Evolutionary conservation across 83 land plant species (phyloP).

Genomic region (Thuja plicata): DNA sequence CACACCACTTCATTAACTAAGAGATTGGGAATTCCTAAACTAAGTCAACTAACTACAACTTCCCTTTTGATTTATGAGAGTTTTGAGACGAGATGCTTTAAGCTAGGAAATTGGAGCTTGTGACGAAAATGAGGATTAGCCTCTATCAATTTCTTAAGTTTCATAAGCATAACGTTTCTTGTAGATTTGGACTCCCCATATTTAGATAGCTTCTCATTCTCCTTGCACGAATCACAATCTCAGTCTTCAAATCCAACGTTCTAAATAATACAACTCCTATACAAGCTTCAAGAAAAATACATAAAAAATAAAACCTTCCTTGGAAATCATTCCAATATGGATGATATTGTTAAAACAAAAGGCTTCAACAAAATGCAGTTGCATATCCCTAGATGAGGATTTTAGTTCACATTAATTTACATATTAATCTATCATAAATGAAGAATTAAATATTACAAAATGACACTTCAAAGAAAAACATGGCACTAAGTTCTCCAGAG

Average conservation of each 20-base stretch:
- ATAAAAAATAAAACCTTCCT: too few relatives aligned
- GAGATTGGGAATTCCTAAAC: neutral
- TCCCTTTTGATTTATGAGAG: conserved; percentile 86
- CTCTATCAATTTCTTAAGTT: conserved; percentile 79
- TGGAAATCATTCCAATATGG: too few relatives aligned
- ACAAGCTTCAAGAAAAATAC: too few relatives aligned
- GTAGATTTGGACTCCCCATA: conserved; percentile 88
- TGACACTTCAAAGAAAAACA: too few relatives aligned
- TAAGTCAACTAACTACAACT: neutral
- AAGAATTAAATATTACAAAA: too few relatives aligned
- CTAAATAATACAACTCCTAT: neutral
- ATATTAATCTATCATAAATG: too few relatives aligned
- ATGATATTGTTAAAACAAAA: conserved; percentile 18
- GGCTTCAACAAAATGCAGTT: conserved; percentile 39
- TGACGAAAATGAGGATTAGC: conserved; percentile 82
- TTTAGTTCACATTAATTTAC: too few relatives aligned
- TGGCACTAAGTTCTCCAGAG: too few relatives aligned
- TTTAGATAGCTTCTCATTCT: conserved; percentile 82
- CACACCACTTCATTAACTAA: too few relatives aligned
- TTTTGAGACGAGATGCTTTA: conserved; percentile 71
- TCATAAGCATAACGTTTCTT: conserved; percentile 70
- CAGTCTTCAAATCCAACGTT: neutral
- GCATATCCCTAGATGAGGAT: conserved; percentile 18
- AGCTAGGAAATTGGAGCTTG: conserved; percentile 67
- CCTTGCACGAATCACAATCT: conserved; percentile 30